Conservation (phyloP, 805 yeast species). For the Saturnispora sekii region DNA sequence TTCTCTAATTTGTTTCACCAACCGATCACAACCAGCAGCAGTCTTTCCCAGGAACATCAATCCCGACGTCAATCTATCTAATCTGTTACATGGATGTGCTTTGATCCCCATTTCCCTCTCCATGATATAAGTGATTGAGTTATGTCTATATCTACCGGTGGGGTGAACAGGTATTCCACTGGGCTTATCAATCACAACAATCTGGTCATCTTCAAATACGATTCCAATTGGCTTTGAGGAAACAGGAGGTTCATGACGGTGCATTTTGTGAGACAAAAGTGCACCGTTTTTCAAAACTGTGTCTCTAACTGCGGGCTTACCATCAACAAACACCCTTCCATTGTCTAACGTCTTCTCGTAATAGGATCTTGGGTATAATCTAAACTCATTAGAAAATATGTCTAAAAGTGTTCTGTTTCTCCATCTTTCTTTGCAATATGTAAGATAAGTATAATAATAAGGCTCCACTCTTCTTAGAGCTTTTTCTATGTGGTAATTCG, state of each 20-base stretch:
- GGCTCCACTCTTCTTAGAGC: conserved; percentile 68
- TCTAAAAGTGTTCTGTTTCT: conserved; percentile 72
- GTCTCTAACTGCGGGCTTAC: conserved; percentile 50
- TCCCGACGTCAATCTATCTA: conserved; percentile 89
- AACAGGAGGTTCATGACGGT: conserved; percentile 88
- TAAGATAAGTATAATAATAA: conserved; percentile 79
- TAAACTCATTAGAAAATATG: conserved; percentile 72
- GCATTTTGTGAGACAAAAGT: conserved; percentile 64
- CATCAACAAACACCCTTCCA: conserved; percentile 74
- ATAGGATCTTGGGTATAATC: conserved; percentile 64
- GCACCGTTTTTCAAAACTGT: conserved; percentile 74
- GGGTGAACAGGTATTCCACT: conserved; percentile 96
- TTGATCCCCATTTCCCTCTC: conserved; percentile 56
- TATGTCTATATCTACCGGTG: conserved; percentile 71
- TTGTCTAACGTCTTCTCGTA: conserved; percentile 43
- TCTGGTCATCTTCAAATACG: conserved; percentile 63
- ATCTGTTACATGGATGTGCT: conserved; percentile 79
- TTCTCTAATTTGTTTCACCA: conserved; percentile 63
- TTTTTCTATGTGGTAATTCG: conserved; percentile 44
- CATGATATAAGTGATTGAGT: conserved; percentile 67
- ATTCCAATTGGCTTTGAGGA: conserved; percentile 48
- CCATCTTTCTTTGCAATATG: conserved; percentile 91
- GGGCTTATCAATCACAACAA: conserved; percentile 86
- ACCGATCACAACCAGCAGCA: conserved; percentile 64
- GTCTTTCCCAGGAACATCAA: conserved; percentile 84